Percentiles rank a stretch among this genome's conserved stretches.
Evolutionary conservation across 208 protist species (phyloP).

Genomic region (Wallacemonas sp.): DNA sequence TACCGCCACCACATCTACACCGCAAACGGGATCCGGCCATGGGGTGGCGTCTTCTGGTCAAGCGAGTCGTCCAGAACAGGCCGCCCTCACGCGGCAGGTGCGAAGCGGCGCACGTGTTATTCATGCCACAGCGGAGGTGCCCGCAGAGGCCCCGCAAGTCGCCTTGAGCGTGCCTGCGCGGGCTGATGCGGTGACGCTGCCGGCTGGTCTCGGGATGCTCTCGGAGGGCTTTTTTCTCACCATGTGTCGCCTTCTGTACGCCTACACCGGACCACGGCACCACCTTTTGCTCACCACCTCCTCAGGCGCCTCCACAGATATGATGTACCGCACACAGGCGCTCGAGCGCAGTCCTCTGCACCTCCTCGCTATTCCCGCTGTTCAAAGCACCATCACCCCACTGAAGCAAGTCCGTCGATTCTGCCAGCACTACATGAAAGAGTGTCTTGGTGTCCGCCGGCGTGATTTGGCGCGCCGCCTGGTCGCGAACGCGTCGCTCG

Average conservation of each 20-base stretch:
- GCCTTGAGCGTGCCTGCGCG: background rate
- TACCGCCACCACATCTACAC: no score
- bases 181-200: background rate
- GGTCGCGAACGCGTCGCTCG: background rate
- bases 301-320: background rate
- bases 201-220: background rate
- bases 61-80: no score
- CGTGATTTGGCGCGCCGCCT: background rate
- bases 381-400: background rate
- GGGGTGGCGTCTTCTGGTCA: no score
- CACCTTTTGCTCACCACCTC: background rate
- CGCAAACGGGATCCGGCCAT: no score
- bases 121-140: background rate
- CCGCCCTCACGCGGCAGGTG: background rate
- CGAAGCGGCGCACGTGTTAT: background rate
- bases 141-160: background rate
- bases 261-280: conserved; percentile 8
- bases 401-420: conserved; percentile 3
- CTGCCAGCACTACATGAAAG: background rate
- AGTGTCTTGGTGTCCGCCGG: background rate
- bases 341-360: conserved; percentile 10
- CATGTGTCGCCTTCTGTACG: conserved; percentile 11
- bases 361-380: background rate
- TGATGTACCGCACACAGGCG: conserved; percentile 10
- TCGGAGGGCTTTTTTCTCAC: conserved; percentile 3